These are phyloP conservation scores for Aspergillus sp. DNA, from an alignment of 2,329 filamentous ascomycete species.

Conservation along the genomic window DNA sequence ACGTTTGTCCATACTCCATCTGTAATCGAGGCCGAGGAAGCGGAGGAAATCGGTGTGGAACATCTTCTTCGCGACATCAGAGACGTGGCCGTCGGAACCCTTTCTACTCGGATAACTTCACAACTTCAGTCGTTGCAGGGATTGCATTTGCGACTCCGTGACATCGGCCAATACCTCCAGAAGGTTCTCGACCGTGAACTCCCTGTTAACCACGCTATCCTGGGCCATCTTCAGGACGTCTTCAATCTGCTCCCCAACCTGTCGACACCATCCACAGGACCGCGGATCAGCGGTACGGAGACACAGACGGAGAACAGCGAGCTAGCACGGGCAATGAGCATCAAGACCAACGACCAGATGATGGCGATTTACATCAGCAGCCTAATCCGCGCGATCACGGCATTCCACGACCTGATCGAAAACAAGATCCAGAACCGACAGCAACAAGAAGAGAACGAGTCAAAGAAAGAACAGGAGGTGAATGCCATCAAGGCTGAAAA, in stretches of 20 bases:
- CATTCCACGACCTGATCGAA: conserved; percentile 98
- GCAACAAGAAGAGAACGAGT: conserved; percentile 91
- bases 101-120: conserved; percentile 94
- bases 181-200: conserved; percentile 91
- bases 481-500: conserved; percentile 62
- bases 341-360: conserved; percentile 98
- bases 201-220: conserved; percentile 92
- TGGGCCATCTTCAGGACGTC: conserved; percentile 97
- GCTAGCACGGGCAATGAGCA: conserved; percentile 90
- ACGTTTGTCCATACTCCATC: conserved; percentile 98
- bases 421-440: conserved; percentile 99
- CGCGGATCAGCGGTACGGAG: conserved; percentile 53
- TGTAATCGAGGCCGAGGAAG: conserved; percentile 97
- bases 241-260: conserved; percentile 98
- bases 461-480: conserved; percentile 61
- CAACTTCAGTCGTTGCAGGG: conserved; percentile 96
- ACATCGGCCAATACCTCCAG: conserved; percentile 91
- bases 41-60: conserved; percentile 97
- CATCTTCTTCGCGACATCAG: conserved; percentile 96
- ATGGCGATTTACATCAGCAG: conserved; percentile 98
- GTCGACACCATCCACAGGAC: conserved; percentile 65
- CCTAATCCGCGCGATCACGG: conserved; percentile 93
- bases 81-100: conserved; percentile 92
- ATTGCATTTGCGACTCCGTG: conserved; percentile 84
- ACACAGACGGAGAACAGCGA: conserved; percentile 65